Evolutionary conservation across 1,284 basidiomycete species (phyloP).

Genomic region (Xerocomus nothofagi): DNA sequence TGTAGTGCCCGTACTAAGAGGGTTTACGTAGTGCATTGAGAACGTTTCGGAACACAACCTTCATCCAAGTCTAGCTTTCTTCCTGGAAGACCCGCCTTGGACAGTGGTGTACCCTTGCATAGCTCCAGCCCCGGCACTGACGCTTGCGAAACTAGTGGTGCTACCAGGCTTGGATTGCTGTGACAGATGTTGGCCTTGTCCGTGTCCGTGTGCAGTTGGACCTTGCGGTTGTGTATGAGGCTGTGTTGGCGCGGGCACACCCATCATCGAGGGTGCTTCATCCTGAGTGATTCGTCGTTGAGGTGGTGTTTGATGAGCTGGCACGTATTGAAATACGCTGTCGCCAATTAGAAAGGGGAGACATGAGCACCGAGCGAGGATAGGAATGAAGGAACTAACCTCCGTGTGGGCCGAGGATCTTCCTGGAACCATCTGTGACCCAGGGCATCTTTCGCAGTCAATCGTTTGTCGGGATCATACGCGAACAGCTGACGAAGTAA

Average conservation of each 20-base stretch:
- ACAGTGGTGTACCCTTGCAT: slow-evolving; percentile 35
- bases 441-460: slow-evolving; percentile 82
- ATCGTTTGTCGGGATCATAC: slow-evolving; percentile 87
- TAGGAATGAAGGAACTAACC: slow-evolving; percentile 47
- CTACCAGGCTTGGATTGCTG: slow-evolving; percentile 51
- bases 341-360: not conserved
- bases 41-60: not conserved
- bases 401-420: slow-evolving; percentile 71
- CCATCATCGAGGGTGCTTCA: slow-evolving; percentile 77
- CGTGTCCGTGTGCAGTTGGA: slow-evolving; percentile 39
- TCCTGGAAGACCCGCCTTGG: slow-evolving; percentile 40
- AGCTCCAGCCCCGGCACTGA: slow-evolving; percentile 46
- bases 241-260: slow-evolving; percentile 46
- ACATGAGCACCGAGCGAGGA: slow-evolving; percentile 5
- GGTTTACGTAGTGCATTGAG: not conserved
- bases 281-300: slow-evolving; percentile 75
- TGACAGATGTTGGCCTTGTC: slow-evolving; percentile 41
- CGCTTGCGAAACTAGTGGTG: slow-evolving; percentile 49
- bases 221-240: slow-evolving; percentile 39
- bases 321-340: slow-evolving; percentile 63
- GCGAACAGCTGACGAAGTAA: slow-evolving; percentile 83
- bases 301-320: slow-evolving; percentile 62
- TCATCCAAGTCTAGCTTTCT: slow-evolving; percentile 46
- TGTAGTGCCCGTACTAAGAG: too few species aligned
- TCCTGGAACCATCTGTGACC: slow-evolving; percentile 81